Evolutionary conservation across 257 asterid genomes (phyloP), one percentile per base, ranked within the genome.

Genomic region (Cordia subcordata): DNA sequence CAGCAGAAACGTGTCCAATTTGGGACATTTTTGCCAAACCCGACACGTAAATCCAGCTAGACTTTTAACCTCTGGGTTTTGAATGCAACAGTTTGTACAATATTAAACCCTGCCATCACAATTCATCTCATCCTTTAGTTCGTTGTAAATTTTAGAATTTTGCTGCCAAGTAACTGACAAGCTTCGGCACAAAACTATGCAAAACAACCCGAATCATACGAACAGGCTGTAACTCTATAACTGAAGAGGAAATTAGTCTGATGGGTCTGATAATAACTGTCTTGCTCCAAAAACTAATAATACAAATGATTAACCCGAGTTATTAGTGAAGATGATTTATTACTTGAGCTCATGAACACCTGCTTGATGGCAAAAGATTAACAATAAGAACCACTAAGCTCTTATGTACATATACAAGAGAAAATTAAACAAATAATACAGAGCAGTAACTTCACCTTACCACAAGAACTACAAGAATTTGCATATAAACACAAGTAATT

Each of bases 1-100:
- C 80, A 3, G 92, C 95, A 74, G 96, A 91, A 70, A 85, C 95
- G 18, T 79, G 84, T 61, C 91, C 94, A 49, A 83, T 69, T 53
- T 78, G 90, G 65, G 81, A 72, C 98, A 91, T 88, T 62, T n/a
- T 65, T 56, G 59, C 71, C 61, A 58, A 68, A 44, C 49, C 67
- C 40, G 38, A 44, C 40, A 17, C 55, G 14, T 42, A 15, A 33
- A 61, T 18, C 17, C 65, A 67, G 54, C 49, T 35, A 67, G 32
- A 3, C 71, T 63, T 33, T 45, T 23, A 16, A 53, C 57, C 21
- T 23, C 17, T 60, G 27, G 47, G 53, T 42, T 42, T 44, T 52
- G 32, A 62, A 51, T 22, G 45, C 68, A 68, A 35, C 69, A 63
- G 66, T 69, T 63, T 66, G 33, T 23, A 65, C 45, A 46, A 42